phyloP scores from a whole-genome alignment of 331 rosid genomes.

The Arachis monticola region DNA sequence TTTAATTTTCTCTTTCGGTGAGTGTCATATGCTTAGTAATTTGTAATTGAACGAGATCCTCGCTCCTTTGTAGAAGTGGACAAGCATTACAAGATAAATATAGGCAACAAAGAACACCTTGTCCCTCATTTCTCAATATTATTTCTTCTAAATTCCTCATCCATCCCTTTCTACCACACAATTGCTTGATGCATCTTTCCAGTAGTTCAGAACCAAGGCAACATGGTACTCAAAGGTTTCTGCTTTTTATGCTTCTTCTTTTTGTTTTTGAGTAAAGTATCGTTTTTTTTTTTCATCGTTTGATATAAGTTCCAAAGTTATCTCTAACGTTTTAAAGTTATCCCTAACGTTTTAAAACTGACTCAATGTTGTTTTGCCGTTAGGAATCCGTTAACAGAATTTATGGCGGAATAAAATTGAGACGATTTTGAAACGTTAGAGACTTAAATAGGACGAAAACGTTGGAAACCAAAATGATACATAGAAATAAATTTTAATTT shows the following conservation, averaged over 20 bases:
- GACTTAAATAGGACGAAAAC: too few species aligned
- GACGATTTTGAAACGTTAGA: too few species aligned
- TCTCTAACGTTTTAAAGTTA: too few species aligned
- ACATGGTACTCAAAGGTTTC: background rate
- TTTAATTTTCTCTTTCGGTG: background rate
- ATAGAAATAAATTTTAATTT: too few species aligned
- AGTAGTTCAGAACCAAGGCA: background rate
- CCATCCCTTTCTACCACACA: background rate
- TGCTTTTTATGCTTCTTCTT: background rate
- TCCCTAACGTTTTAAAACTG: too few species aligned
- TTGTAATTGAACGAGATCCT: background rate
- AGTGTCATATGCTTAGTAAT: background rate
- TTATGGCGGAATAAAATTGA: too few species aligned
- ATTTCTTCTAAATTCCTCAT: background rate
- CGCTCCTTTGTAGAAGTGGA: background rate
- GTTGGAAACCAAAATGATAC: too few species aligned
- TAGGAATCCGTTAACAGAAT: too few species aligned
- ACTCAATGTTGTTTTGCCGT: too few species aligned
- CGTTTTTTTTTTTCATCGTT: too few species aligned
- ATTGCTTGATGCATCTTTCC: slow-evolving; percentile 1
- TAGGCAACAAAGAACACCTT: background rate
- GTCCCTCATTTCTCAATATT: background rate
- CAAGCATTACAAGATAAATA: background rate
- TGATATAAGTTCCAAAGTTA: too few species aligned
- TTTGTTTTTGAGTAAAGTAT: too few species aligned